These are phyloP conservation scores for Cetradonia linearis DNA, from an alignment of 495 filamentous ascomycete species.

Conservation along the genomic window DNA sequence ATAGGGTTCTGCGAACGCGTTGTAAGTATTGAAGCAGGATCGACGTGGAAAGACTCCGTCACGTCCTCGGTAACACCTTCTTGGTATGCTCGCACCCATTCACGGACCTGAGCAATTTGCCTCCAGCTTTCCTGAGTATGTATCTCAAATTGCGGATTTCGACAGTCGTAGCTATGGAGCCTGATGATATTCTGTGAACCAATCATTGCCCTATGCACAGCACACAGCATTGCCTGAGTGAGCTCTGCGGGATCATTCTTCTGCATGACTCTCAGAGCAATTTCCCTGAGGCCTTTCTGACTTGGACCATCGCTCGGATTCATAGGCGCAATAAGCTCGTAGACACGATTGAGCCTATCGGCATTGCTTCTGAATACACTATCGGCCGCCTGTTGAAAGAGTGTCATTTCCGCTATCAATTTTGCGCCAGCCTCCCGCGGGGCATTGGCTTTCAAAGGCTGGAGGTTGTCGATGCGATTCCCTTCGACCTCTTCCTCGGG, in stretches of 20 bases:
- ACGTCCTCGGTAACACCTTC: constrained; percentile 30
- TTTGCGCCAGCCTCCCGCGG: constrained; percentile 42
- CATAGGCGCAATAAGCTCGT: constrained; percentile 29
- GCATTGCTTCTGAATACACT: constrained; percentile 38
- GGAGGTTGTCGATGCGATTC: constrained; percentile 37
- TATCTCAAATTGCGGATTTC: constrained; percentile 37
- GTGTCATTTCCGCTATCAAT: constrained; percentile 42
- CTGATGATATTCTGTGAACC: constrained; percentile 42
- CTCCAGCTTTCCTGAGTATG: constrained; percentile 38
- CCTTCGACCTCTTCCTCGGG: constrained; percentile 38
- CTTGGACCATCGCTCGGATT: constrained; percentile 30
- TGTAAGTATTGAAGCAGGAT: background rate
- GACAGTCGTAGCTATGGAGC: constrained; percentile 29
- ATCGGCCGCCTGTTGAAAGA: constrained; percentile 42
- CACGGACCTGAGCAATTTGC: constrained; percentile 37
- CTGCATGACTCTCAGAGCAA: constrained; percentile 45
- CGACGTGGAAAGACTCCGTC: constrained; percentile 26
- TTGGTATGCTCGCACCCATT: constrained; percentile 52
- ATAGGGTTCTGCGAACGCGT: constrained; percentile 33
- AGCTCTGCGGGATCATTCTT: constrained; percentile 34
- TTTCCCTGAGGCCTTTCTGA: constrained; percentile 52
- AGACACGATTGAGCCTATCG: constrained; percentile 31
- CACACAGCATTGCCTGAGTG: constrained; percentile 48
- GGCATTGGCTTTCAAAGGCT: constrained; percentile 38
- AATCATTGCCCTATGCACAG: constrained; percentile 53